A percentile compares a stretch with the other conserved stretches of the same genome.
Evolutionary conservation across 768 basidiomycete genomes (phyloP).

Genomic region (Boletus pseudopeckii): DNA sequence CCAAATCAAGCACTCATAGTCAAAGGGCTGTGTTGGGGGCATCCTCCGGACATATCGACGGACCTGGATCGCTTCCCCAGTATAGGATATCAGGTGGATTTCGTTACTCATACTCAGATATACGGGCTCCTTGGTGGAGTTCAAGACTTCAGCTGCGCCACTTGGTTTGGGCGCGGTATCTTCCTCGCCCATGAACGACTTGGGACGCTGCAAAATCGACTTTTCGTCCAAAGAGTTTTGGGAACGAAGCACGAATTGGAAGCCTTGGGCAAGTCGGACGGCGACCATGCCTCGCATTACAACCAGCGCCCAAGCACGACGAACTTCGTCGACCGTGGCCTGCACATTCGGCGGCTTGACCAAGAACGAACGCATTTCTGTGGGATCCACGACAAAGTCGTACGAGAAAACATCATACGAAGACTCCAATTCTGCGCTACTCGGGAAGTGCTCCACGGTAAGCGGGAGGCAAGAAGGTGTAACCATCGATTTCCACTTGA

Average conservation of each 20-base stretch:
- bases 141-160: constrained; percentile 66
- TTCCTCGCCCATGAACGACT: constrained; percentile 58
- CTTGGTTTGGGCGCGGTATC: constrained; percentile 49
- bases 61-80: constrained; percentile 87
- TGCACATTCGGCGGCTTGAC: constrained; percentile 58
- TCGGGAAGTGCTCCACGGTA: constrained; percentile 86
- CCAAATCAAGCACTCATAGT: constrained; percentile 92
- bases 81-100: constrained; percentile 89
- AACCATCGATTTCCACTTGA: constrained; percentile 88
- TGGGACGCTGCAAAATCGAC: constrained; percentile 43
- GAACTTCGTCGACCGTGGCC: constrained; percentile 52
- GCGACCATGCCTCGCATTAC: constrained; percentile 95
- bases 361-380: constrained; percentile 84
- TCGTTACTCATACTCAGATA: constrained; percentile 95
- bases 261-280: constrained; percentile 87
- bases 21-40: constrained; percentile 57
- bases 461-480: constrained; percentile 87
- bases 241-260: constrained; percentile 80
- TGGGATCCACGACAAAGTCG: constrained; percentile 80
- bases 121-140: constrained; percentile 63
- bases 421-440: constrained; percentile 66
- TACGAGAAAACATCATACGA: constrained; percentile 83
- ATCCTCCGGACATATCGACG: constrained; percentile 78
- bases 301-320: constrained; percentile 68
- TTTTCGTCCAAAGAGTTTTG: constrained; percentile 32